A percentile compares a stretch with the other conserved stretches of the same genome.
Conservation (phyloP, 2,329 filamentous ascomycete genomes). For the Fusarium mangiferae region DNA sequence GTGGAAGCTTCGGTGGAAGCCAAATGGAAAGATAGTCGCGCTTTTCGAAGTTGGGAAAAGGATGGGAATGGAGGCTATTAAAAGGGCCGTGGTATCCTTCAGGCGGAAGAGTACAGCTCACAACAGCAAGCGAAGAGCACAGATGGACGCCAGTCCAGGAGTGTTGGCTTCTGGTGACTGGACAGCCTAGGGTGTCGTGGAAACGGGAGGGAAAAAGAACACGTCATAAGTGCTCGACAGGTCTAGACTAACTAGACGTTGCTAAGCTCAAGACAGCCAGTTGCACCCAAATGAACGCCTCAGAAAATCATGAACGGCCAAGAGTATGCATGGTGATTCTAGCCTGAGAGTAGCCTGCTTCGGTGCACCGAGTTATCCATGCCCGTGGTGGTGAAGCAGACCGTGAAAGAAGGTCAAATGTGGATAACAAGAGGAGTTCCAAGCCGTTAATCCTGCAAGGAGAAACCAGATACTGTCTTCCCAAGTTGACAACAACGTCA, state of each 20-base stretch:
- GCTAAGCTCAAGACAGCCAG: neutral
- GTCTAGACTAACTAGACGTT: neutral
- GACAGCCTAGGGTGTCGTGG: neutral
- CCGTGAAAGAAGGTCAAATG: no score
- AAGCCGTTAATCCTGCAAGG: no score
- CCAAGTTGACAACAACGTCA: neutral
- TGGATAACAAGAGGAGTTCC: no score
- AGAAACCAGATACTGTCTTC: neutral
- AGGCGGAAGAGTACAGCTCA: neutral
- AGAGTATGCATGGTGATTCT: neutral
- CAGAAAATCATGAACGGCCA: fast-evolving
- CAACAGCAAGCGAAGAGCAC: neutral
- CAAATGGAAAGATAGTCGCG: neutral
- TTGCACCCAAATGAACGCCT: neutral
- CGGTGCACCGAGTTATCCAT: neutral
- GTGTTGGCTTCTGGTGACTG: neutral
- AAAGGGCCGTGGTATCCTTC: neutral
- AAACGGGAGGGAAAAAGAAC: neutral
- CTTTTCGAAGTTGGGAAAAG: neutral
- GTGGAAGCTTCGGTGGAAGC: neutral
- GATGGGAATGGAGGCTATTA: neutral
- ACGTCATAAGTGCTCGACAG: neutral
- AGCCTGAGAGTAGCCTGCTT: fast-evolving
- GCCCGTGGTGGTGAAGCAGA: neutral
- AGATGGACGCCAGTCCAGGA: neutral